Evolutionary conservation across 805 yeast species (phyloP), one percentile per base, ranked within the genome.

Genomic region (Yarrowia osloensis): DNA sequence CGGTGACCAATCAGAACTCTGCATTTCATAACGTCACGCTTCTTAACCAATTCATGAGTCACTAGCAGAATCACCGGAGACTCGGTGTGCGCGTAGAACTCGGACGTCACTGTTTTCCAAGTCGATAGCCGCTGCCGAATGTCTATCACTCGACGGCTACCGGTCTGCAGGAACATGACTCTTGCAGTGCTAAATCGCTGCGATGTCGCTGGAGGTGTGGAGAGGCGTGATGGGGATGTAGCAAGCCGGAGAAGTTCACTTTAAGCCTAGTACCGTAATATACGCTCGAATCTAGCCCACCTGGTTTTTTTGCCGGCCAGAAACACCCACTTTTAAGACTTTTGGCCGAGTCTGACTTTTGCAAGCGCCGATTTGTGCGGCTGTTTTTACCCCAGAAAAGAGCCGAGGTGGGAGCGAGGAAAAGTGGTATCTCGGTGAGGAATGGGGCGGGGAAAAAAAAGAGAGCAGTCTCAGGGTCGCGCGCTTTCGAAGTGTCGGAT

Each of bases 351-450:
- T n/a, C n/a, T 26, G 19, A 28, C 3, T n/a, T 47, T 15, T 54
- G 15, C 4, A 22, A 24, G 6, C 35, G 52, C 52, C 52, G 39
- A 50, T 50, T 19, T 29, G 40, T 50, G 57, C 57, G 57, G 57
- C 57, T 50, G 57, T 50, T 50, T 50, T 50, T 50, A 50, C 57
- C 57, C 57, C 57, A 50, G 57, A 28, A 26, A n/a, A 11, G 28
- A 15, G 39, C 55, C 55, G 55, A 50, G 54, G 54, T n/a, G 35
- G 52, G 3, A 9, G 22, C 17, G 22, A n/a, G 17, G 9, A 5
- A 8, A 0, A 1, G 11, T 3, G 8, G 19, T 28, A 11, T 7
- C 37, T n/a, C 21, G 37, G 12, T 1, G 21, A 29, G 29, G 0
- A 49, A 1, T 46, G 52, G 33, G 1, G 8, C n/a, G n/a, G n/a